phyloP scores from a whole-genome alignment of 2,329 filamentous ascomycete species.

The Lachnellula hyalina region DNA sequence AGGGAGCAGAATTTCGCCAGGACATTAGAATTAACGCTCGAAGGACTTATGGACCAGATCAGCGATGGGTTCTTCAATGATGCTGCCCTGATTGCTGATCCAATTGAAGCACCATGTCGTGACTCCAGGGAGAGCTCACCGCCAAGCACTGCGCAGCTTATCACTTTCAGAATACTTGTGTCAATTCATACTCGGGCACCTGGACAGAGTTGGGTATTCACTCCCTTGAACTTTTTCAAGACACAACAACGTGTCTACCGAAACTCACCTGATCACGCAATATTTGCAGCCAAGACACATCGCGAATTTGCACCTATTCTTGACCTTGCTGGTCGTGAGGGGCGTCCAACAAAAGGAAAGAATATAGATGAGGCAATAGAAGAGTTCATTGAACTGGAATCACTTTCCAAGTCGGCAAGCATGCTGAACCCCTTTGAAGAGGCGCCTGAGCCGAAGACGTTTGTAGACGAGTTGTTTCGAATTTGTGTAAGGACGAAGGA shows the following conservation, averaged over 20 bases:
- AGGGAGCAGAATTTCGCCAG: conserved; percentile 41
- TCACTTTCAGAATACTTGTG: conserved; percentile 56
- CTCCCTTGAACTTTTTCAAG: conserved; percentile 60
- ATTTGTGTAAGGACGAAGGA: conserved; percentile 8
- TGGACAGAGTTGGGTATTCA: conserved; percentile 50
- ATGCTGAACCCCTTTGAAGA: not conserved
- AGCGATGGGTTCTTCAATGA: conserved; percentile 43
- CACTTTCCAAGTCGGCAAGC: not conserved
- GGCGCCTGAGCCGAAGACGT: conserved; percentile 1
- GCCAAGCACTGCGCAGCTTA: conserved; percentile 35
- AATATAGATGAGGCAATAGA: conserved; percentile 5
- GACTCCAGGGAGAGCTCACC: conserved; percentile 21
- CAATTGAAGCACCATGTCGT: conserved; percentile 40
- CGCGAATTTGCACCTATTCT: conserved; percentile 1
- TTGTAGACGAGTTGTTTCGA: conserved; percentile 8
- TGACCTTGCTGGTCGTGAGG: not conserved
- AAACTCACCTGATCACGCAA: conserved; percentile 48
- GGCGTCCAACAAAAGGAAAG: conserved; percentile 1
- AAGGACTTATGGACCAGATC: conserved; percentile 37
- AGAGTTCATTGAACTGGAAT: not conserved
- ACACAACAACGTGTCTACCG: conserved; percentile 58
- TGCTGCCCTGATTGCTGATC: conserved; percentile 39
- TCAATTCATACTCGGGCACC: conserved; percentile 52
- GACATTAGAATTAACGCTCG: conserved; percentile 40
- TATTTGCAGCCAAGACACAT: conserved; percentile 53